Conservation (phyloP, 805 yeast species). For the Candida succiphila region DNA sequence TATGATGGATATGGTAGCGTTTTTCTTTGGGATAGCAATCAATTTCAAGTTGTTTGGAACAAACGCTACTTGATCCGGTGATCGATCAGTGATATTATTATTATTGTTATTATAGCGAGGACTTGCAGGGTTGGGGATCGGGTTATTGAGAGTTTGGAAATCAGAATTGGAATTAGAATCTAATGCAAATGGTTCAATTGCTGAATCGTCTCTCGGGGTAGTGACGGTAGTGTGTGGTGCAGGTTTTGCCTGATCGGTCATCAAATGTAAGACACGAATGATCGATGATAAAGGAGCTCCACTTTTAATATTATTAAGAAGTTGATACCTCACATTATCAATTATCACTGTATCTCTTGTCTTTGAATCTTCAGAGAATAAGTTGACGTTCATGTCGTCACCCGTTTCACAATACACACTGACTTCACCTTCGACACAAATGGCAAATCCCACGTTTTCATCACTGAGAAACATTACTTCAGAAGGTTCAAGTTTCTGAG, state of each 20-base stretch:
- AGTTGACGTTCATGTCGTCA: constrained; percentile 12
- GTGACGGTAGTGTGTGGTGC: background rate
- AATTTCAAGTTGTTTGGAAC: constrained; percentile 17
- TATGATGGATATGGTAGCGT: constrained; percentile 84
- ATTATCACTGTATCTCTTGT: constrained; percentile 33
- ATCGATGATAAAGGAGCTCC: constrained; percentile 84
- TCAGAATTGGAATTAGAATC: background rate
- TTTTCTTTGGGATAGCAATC: constrained; percentile 64
- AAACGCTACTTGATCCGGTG: background rate
- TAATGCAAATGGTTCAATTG: background rate
- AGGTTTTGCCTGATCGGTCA: constrained; percentile 25
- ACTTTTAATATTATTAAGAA: constrained; percentile 69
- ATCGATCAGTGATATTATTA: background rate
- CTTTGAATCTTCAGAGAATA: constrained; percentile 21
- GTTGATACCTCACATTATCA: constrained; percentile 56
- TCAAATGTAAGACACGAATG: constrained; percentile 67
- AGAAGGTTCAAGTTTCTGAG: constrained; percentile 69
- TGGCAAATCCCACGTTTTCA: constrained; percentile 66
- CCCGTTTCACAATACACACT: constrained; percentile 62
- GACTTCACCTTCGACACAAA: constrained; percentile 86
- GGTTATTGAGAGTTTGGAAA: too few relatives aligned
- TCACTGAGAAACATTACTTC: constrained; percentile 70
- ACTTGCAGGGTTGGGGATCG: background rate
- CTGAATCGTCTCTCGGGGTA: background rate
- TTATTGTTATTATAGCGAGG: background rate